Percentiles rank a stretch among this genome's conserved stretches.
Evolutionary conservation across 805 yeast genomes (phyloP).

Genomic region (Ogataea populi-albae): DNA sequence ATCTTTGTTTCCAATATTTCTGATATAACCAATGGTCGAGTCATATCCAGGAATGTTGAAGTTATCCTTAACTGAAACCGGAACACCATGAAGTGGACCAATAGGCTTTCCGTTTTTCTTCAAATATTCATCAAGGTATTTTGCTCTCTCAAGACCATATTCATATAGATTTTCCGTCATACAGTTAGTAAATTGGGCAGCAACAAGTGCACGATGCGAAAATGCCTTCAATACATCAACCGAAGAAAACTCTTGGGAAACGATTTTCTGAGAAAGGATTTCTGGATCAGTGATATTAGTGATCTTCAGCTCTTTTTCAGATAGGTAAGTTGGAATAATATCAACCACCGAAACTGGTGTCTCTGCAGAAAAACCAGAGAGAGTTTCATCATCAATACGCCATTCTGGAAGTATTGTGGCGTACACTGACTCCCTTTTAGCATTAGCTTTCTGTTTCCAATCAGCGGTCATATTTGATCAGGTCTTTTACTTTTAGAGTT

Average conservation of each 20-base stretch:
- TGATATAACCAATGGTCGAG: constrained; percentile 17
- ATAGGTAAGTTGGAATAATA: constrained; percentile 5
- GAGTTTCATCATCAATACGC: constrained; percentile 6
- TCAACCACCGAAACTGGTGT: constrained; percentile 8
- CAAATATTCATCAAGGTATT: constrained; percentile 16
- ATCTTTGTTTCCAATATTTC: constrained; percentile 8
- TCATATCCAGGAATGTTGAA: constrained; percentile 36
- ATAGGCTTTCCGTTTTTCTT: constrained; percentile 12
- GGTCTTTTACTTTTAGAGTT: neutral
- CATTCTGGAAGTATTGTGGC: constrained; percentile 12
- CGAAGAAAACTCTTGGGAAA: constrained; percentile 12
- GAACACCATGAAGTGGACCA: constrained; percentile 28
- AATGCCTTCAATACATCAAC: constrained; percentile 22
- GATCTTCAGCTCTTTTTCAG: constrained; percentile 10
- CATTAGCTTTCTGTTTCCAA: constrained; percentile 5
- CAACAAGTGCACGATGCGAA: constrained; percentile 27
- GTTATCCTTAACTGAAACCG: constrained; percentile 54
- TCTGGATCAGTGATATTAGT: constrained; percentile 8
- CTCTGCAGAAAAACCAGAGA: constrained; percentile 1
- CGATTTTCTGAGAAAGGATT: constrained; percentile 7
- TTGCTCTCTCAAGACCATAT: constrained; percentile 21
- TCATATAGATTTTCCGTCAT: constrained; percentile 25
- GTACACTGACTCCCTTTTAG: constrained; percentile 6
- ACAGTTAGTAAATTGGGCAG: constrained; percentile 26
- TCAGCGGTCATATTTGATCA: neutral